Conservation (phyloP, 2,329 filamentous ascomycete species). For the Orbilia quercus region DNA sequence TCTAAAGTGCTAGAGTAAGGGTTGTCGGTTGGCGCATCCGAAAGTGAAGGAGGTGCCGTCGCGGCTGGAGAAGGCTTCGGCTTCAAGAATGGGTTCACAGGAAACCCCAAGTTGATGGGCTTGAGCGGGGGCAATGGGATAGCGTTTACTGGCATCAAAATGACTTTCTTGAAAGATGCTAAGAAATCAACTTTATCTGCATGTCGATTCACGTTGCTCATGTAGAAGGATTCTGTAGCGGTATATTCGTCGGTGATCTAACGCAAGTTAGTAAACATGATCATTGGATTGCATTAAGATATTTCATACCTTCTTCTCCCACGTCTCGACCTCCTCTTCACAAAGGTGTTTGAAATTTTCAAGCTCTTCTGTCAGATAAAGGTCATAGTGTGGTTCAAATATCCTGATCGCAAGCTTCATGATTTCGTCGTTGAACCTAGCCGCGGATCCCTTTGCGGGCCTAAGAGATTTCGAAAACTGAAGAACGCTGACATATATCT, state of each 20-base stretch:
- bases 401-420: slow-evolving; percentile 76
- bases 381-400: slow-evolving; percentile 92
- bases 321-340: slow-evolving; percentile 79
- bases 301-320: slow-evolving; percentile 83
- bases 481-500: slow-evolving; percentile 85
- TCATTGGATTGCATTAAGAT: neutral
- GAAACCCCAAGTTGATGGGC: slow-evolving; percentile 44
- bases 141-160: slow-evolving; percentile 98
- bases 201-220: slow-evolving; percentile 93
- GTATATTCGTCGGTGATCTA: slow-evolving; percentile 79
- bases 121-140: slow-evolving; percentile 64
- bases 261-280: neutral
- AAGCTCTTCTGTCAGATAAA: slow-evolving; percentile 91
- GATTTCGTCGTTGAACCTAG: slow-evolving; percentile 73
- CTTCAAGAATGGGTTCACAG: slow-evolving; percentile 43
- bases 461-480: slow-evolving; percentile 79
- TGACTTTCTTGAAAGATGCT: slow-evolving; percentile 96
- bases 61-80: slow-evolving; percentile 58
- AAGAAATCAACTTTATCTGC: slow-evolving; percentile 97
- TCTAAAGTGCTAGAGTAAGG: slow-evolving; percentile 60
- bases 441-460: slow-evolving; percentile 70
- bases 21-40: slow-evolving; percentile 57
- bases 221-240: slow-evolving; percentile 90
- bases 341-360: slow-evolving; percentile 83
- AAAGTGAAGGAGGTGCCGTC: slow-evolving; percentile 36